A percentile compares a stretch with the other conserved stretches of the same genome.
phyloP scores from a whole-genome alignment of 305 asterid species.

The Plantago rigida region DNA sequence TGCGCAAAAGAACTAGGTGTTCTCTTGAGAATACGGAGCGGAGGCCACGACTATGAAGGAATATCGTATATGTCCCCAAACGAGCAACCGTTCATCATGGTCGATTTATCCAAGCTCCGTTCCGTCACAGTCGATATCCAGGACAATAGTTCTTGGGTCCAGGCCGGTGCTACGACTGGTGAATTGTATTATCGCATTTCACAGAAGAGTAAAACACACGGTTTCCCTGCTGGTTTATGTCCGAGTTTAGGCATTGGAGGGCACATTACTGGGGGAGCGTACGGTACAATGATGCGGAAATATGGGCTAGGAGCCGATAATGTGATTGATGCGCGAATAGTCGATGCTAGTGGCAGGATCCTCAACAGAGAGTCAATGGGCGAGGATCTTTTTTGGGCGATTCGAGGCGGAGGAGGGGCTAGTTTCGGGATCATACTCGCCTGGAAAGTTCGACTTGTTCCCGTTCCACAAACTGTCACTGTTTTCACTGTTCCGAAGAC shows the following conservation, averaged over 20 bases:
- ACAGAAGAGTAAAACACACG: constrained; percentile 50
- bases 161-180: constrained; percentile 45
- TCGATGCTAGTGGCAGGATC: constrained; percentile 42
- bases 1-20: constrained; percentile 42
- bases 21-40: constrained; percentile 58
- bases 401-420: constrained; percentile 67
- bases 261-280: constrained; percentile 72
- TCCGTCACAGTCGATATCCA: constrained; percentile 29
- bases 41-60: constrained; percentile 77
- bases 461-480: constrained; percentile 50
- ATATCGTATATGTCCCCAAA: constrained; percentile 46
- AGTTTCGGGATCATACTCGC: constrained; percentile 54
- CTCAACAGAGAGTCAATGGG: constrained; percentile 59
- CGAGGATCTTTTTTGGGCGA: constrained; percentile 68
- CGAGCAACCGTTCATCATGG: constrained; percentile 37
- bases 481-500: constrained; percentile 59
- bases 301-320: constrained; percentile 68
- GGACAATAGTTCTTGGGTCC: constrained; percentile 37
- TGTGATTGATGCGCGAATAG: constrained; percentile 53
- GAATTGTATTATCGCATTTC: constrained; percentile 56
- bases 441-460: constrained; percentile 51
- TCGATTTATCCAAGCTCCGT: constrained; percentile 48
- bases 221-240: constrained; percentile 69
- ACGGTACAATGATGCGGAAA: constrained; percentile 62
- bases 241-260: constrained; percentile 69